A percentile compares a stretch with the other conserved stretches of the same genome.
These are phyloP conservation scores for Paracoccidioides lutzii DNA, from an alignment of 2,329 filamentous ascomycete species.

Conservation along the genomic window DNA sequence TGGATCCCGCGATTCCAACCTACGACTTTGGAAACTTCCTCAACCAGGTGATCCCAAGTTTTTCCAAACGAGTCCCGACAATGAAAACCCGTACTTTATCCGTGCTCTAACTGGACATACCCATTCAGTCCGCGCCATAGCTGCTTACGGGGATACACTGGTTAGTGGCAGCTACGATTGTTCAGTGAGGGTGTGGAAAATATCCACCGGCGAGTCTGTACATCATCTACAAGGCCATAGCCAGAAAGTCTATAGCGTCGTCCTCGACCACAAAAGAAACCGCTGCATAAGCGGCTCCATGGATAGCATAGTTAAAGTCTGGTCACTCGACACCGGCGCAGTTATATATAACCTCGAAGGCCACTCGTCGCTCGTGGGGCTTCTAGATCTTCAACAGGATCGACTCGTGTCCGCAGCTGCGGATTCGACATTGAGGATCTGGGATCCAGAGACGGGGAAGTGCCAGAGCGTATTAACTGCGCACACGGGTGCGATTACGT, in stretches of 20 bases:
- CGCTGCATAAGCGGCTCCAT: constrained; percentile 96
- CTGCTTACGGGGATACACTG: constrained; percentile 86
- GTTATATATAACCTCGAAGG: constrained; percentile 85
- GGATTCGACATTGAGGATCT: constrained; percentile 88
- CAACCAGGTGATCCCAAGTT: constrained; percentile 64
- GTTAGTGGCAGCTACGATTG: constrained; percentile 95
- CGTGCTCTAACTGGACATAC: constrained; percentile 73
- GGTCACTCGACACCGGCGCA: constrained; percentile 77
- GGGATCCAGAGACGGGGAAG: constrained; percentile 86
- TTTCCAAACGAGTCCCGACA: constrained; percentile 62
- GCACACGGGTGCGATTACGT: constrained; percentile 94
- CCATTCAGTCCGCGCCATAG: constrained; percentile 91
- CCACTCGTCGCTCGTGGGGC: constrained; percentile 79
- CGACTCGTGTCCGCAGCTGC: constrained; percentile 88
- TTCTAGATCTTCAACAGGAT: constrained; percentile 79
- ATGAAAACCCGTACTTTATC: constrained; percentile 89
- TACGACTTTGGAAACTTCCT: constrained; percentile 89
- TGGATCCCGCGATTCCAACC: constrained; percentile 83
- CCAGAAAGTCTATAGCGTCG: constrained; percentile 94
- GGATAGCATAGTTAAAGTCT: constrained; percentile 96
- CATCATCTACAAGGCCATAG: constrained; percentile 76
- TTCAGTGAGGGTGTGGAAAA: constrained; percentile 91
- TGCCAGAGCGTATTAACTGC: constrained; percentile 84
- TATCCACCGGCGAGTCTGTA: constrained; percentile 80
- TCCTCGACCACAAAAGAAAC: constrained; percentile 80